phyloP scores from a whole-genome alignment of 345 rosid genomes.

The Populus pruinosa region DNA sequence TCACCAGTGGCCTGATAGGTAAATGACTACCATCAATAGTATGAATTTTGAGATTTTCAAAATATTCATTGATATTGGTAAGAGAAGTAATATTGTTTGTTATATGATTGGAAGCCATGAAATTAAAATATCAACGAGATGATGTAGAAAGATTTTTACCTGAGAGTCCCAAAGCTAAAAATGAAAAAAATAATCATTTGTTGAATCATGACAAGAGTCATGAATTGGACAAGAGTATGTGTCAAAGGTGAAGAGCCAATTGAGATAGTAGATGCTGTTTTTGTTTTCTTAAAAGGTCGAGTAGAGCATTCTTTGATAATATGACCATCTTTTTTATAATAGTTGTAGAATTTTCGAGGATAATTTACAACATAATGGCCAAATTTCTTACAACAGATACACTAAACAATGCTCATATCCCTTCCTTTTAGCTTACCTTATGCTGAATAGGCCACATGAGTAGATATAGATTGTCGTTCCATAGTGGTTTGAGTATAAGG shows the following conservation, averaged over 20 bases:
- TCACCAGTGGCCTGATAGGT: background rate
- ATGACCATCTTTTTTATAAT: background rate
- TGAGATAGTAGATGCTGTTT: background rate
- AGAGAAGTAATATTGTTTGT: background rate
- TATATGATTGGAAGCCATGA: background rate
- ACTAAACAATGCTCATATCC: background rate
- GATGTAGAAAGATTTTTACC: too few species aligned
- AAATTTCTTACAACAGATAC: background rate
- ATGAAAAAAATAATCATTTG: conserved; percentile 4
- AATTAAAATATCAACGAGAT: too few species aligned
- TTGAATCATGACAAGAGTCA: conserved; percentile 11
- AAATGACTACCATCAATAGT: background rate
- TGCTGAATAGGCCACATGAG: too few species aligned
- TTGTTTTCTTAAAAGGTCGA: background rate
- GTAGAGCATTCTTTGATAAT: background rate
- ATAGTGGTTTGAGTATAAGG: too few species aligned
- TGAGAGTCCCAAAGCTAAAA: background rate
- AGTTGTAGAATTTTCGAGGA: background rate
- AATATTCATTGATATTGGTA: background rate
- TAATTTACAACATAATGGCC: too few species aligned
- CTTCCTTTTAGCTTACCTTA: too few species aligned
- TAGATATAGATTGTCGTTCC: too few species aligned
- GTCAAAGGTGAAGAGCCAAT: background rate
- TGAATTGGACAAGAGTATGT: too few species aligned
- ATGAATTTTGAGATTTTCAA: background rate